Conservation (phyloP, 2,329 filamentous ascomycete species). For the Phyllosticta citriasiana region DNA sequence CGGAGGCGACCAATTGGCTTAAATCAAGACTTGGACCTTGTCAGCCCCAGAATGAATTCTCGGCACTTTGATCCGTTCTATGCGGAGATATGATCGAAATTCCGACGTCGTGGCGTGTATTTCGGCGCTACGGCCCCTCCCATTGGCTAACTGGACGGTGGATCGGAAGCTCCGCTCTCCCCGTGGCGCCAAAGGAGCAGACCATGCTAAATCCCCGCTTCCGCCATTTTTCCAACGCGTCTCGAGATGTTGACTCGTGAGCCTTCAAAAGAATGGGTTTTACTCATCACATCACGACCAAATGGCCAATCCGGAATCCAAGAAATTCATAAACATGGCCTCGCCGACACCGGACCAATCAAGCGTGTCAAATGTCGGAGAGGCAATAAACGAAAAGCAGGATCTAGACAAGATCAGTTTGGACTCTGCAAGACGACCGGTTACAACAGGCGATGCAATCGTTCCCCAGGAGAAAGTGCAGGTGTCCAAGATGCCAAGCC, state of each 20-base stretch:
- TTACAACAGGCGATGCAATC: background rate
- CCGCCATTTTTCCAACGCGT: background rate
- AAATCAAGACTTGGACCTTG: background rate
- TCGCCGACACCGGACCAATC: background rate
- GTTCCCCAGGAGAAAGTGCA: background rate
- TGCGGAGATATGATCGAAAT: background rate
- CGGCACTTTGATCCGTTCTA: background rate
- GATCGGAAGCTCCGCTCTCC: background rate
- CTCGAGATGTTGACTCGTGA: background rate
- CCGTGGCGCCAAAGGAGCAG: background rate
- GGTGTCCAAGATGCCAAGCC: background rate
- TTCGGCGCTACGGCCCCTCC: background rate
- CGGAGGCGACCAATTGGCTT: background rate
- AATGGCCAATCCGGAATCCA: background rate
- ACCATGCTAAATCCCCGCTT: background rate
- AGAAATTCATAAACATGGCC: background rate
- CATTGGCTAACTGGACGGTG: background rate
- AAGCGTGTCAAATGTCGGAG: background rate
- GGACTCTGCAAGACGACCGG: background rate
- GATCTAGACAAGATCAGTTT: background rate
- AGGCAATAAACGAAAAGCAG: background rate
- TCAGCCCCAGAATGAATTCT: background rate
- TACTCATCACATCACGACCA: background rate
- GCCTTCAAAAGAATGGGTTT: background rate
- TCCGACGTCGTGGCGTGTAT: background rate